phyloP scores from a whole-genome alignment of 257 asterid genomes.

The Anisodus acutangulus region DNA sequence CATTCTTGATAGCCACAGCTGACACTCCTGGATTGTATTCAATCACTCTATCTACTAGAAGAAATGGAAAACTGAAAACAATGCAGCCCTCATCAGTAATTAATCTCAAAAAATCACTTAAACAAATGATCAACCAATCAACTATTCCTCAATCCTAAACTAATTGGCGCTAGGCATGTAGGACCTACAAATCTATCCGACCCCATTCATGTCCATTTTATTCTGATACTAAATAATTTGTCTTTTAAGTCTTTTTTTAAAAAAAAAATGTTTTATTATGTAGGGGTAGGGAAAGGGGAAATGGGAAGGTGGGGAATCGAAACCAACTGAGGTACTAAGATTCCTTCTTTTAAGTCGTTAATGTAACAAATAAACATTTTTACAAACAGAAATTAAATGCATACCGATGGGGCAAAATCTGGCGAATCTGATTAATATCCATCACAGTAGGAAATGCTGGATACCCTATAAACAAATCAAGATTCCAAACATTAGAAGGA shows the following conservation, averaged over 20 bases:
- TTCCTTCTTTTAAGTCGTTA: background rate
- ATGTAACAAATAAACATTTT: background rate
- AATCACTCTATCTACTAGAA: slow-evolving; percentile 90
- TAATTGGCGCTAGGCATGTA: background rate
- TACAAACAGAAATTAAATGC: slow-evolving; percentile 23
- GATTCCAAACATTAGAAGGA: slow-evolving; percentile 26
- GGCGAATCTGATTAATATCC: slow-evolving; percentile 87
- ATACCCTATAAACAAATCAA: slow-evolving; percentile 46
- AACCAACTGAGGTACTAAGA: too few relatives aligned
- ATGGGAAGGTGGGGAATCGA: too few relatives aligned
- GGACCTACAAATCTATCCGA: background rate
- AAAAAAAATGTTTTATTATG: too few relatives aligned
- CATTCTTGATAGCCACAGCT: slow-evolving; percentile 90
- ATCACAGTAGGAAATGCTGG: slow-evolving; percentile 79
- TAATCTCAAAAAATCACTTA: slow-evolving; percentile 28
- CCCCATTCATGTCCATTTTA: background rate
- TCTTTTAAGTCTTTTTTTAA: too few relatives aligned
- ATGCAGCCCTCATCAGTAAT: slow-evolving; percentile 27
- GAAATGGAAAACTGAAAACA: slow-evolving; percentile 70
- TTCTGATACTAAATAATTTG: background rate
- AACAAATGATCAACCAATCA: background rate
- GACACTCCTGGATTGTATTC: slow-evolving; percentile 86
- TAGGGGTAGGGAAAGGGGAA: too few relatives aligned
- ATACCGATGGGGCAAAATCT: slow-evolving; percentile 84
- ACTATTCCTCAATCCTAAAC: slow-evolving; percentile 18